Conservation (phyloP, 148 eudicot species). For the Rhododendron ovatum region DNA sequence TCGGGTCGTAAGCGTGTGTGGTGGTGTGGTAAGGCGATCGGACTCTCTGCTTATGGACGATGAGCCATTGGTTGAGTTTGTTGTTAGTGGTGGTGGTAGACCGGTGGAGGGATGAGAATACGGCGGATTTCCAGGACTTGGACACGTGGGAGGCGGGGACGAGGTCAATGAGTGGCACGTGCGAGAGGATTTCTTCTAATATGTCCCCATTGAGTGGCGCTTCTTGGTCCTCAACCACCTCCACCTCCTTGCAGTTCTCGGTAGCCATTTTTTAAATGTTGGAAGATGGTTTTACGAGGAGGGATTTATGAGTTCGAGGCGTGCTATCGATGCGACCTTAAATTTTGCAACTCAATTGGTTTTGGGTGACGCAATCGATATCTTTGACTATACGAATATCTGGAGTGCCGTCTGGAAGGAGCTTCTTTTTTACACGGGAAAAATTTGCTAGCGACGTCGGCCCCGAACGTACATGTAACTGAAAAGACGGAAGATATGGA, state of each 20-base stretch:
- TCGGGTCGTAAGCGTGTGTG: conserved; percentile 55
- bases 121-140: conserved; percentile 46
- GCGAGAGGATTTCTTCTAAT: conserved; percentile 46
- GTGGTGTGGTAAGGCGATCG: conserved; percentile 16
- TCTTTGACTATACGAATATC: too few species aligned
- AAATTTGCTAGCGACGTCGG: too few species aligned
- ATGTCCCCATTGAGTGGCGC: conserved; percentile 44
- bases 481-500: too few species aligned
- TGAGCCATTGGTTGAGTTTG: conserved; percentile 54
- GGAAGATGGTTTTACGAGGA: background rate
- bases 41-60: conserved; percentile 41
- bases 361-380: too few species aligned
- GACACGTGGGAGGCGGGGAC: conserved; percentile 46
- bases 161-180: conserved; percentile 53
- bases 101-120: conserved; percentile 33
- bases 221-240: background rate
- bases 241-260: background rate
- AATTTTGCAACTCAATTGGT: too few species aligned
- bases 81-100: background rate
- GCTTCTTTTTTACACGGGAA: too few species aligned
- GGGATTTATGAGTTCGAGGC: background rate
- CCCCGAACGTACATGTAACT: too few species aligned
- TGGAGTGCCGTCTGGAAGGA: background rate
- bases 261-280: background rate
- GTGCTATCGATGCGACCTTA: too few species aligned